Base-by-base conservation (phyloP, 1,139 yeast genomes). In the Geotrichum candidum region DNA sequence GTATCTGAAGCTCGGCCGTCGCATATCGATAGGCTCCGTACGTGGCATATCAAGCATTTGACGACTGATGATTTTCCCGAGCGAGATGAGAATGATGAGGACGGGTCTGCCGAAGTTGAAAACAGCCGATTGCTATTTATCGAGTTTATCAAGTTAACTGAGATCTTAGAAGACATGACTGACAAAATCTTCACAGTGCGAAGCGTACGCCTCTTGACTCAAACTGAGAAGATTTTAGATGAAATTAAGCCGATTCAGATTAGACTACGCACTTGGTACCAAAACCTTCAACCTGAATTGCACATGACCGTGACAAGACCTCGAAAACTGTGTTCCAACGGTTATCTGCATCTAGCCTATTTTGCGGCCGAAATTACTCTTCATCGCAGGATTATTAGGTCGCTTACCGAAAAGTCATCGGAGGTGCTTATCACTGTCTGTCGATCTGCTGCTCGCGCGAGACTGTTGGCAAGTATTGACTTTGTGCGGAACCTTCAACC, bases 181-280 rank as follows among this genome's bases (percentile, higher is more conserved):
- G 83, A 84, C 65, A 80, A 84, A 2, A 84, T 90, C 65, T 90
- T 87, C 71, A 85, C 95, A 0, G 83, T 87, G 78, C 78, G 79
- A 52, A 86, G 94, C 0, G 81, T 86, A 76, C 77, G 78, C 50
- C 83, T 80, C 10, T 73, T 86, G 11, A 78, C 77, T 0, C 81
- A 82, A 52, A 82, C 90, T 53, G 87, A 84, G 58, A 84, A 85
- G 57, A 87, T 90, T 2, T 77, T 92, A 61, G 83, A 82, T 67
- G 72, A 82, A 35, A 97, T 96, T 2, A 92, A 92, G 71, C 97
- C 98, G 0, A 76, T 91, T 55, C 97, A 92, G 72, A 76, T 91
- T 64, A 81, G 82, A 66, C 77, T 92, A 59, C 80, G 96, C 64
- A 83, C 85, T 61, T 92, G 97, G 97, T 89, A 89, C 71, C 94